A percentile compares a stretch with the other conserved stretches of the same genome.
Evolutionary conservation across 805 yeast genomes (phyloP).

Genomic region (Wickerhamomyces strasburgensis): DNA sequence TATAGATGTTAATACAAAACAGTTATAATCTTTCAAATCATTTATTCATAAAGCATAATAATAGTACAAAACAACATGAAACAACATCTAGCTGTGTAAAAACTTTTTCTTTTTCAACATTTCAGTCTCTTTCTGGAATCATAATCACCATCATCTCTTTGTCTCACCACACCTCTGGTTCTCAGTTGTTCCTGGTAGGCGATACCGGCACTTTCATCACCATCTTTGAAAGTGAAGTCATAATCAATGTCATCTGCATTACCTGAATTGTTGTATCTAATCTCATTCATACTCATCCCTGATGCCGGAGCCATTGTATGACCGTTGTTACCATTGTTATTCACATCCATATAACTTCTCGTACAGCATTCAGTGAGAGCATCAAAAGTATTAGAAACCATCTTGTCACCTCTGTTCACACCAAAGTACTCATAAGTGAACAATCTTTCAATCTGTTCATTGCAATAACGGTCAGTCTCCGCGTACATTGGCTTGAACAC

Average conservation of each 20-base stretch:
- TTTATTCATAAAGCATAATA: too few species aligned
- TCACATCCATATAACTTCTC: constrained; percentile 8
- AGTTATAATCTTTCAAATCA: too few species aligned
- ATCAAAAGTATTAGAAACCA: constrained; percentile 32
- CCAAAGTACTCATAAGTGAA: constrained; percentile 36
- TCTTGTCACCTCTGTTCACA: constrained; percentile 33
- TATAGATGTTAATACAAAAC: neutral
- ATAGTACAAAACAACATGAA: too few species aligned
- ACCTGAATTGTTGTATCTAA: constrained; percentile 16
- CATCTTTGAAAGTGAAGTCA: constrained; percentile 7
- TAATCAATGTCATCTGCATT: constrained; percentile 20
- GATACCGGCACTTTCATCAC: constrained; percentile 11
- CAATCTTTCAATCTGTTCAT: constrained; percentile 29
- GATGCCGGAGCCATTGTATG: constrained; percentile 2
- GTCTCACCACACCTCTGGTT: constrained; percentile 14
- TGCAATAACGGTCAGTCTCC: constrained; percentile 32
- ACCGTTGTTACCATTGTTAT: constrained; percentile 4
- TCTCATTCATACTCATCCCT: too few species aligned
- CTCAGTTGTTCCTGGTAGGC: constrained; percentile 16
- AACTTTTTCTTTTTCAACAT: too few species aligned
- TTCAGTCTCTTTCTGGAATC: constrained; percentile 11
- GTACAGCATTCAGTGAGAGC: constrained; percentile 31
- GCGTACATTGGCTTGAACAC: constrained; percentile 32
- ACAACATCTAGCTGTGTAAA: too few species aligned
- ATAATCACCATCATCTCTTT: constrained; percentile 1